Evolutionary conservation across 1,139 yeast species (phyloP).

Genomic region (Protomyces arabidopsidicola): DNA sequence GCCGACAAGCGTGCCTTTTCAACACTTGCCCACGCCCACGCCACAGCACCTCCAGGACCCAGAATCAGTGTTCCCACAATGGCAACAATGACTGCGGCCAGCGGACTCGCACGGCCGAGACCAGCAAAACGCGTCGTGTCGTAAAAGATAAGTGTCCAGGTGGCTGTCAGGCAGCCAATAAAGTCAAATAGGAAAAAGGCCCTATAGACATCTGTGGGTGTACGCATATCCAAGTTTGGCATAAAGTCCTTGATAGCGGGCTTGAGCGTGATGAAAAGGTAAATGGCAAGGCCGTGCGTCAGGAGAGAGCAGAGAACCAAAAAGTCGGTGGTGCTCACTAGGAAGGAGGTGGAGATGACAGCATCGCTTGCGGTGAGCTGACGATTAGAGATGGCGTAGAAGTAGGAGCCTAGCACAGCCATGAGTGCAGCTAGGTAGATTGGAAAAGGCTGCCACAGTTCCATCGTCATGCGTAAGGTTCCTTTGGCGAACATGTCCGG

Average conservation of each 20-base stretch:
- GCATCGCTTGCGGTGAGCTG: constrained; percentile 19
- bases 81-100: constrained; percentile 14
- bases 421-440: background rate
- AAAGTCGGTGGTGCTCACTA: constrained; percentile 9
- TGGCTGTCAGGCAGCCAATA: constrained; percentile 7
- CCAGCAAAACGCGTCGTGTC: constrained; percentile 21
- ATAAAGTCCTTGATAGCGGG: background rate
- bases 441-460: constrained; percentile 18
- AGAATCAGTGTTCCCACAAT: constrained; percentile 15
- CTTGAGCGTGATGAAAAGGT: background rate
- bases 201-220: constrained; percentile 1
- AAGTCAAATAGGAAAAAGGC: constrained; percentile 16
- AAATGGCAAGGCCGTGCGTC: constrained; percentile 12
- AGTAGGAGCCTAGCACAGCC: constrained; percentile 5
- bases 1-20: constrained; percentile 24
- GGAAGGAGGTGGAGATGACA: constrained; percentile 21
- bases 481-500: background rate
- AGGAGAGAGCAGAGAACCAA: constrained; percentile 13
- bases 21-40: constrained; percentile 25
- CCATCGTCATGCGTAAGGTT: constrained; percentile 1
- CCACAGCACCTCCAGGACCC: constrained; percentile 25
- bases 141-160: constrained; percentile 22
- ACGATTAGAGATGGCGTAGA: background rate
- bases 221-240: background rate
- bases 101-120: constrained; percentile 6